These are phyloP conservation scores for Globisporangium irregulare DNA, from an alignment of 352 stramenopile species.

Conservation along the genomic window DNA sequence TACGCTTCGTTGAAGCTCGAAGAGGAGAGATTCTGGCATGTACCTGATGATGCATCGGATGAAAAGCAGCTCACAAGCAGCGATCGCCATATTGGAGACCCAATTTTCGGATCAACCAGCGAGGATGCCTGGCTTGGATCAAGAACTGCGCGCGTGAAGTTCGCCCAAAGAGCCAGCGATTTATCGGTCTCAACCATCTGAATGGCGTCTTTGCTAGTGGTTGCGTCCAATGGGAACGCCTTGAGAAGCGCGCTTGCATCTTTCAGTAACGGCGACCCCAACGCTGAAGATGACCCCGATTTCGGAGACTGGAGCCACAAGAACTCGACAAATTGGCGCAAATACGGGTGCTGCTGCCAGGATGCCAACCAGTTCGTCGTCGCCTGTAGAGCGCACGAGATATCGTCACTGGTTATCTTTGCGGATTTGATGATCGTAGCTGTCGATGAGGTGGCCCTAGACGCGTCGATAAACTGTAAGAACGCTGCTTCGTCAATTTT, in stretches of 20 bases:
- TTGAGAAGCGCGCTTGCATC: constrained; percentile 19
- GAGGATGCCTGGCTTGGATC: constrained; percentile 27
- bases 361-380: constrained; percentile 52
- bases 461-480: not conserved
- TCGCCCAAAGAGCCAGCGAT: constrained; percentile 10
- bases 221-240: constrained; percentile 23
- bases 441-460: not conserved
- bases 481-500: constrained; percentile 19
- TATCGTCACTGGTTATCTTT: constrained; percentile 14
- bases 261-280: not conserved
- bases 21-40: constrained; percentile 18
- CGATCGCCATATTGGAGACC: constrained; percentile 38
- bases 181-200: not conserved
- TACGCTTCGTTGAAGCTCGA: not conserved
- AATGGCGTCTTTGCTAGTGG: not conserved
- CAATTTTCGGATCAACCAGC: constrained; percentile 29
- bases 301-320: constrained; percentile 34
- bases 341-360: constrained; percentile 44
- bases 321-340: constrained; percentile 47
- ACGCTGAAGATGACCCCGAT: constrained; percentile 6
- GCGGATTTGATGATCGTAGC: constrained; percentile 2
- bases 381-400: constrained; percentile 38
- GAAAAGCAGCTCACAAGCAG: constrained; percentile 38
- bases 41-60: constrained; percentile 23
- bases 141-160: constrained; percentile 26